phyloP scores from a whole-genome alignment of 805 yeast genomes.

The Hanseniaspora meyeri region DNA sequence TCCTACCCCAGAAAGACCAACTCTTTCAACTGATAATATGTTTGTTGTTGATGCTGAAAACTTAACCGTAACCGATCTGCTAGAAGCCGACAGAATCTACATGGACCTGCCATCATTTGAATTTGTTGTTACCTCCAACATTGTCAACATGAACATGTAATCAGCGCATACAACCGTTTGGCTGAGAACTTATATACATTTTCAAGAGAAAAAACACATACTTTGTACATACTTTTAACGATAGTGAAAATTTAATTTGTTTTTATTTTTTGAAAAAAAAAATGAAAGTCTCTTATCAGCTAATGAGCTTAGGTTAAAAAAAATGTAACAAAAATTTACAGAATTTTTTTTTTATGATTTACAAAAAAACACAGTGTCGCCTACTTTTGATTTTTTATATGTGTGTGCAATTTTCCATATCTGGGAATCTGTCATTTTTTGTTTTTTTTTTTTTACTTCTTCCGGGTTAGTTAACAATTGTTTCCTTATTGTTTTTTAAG shows the following conservation, averaged over 20 bases:
- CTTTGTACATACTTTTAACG: background rate
- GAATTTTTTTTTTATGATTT: too few species aligned
- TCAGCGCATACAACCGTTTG: background rate
- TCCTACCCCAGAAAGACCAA: slow-evolving; percentile 40
- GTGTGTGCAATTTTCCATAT: too few species aligned
- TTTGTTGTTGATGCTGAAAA: slow-evolving; percentile 63
- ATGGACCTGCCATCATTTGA: slow-evolving; percentile 64
- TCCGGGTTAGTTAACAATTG: too few species aligned
- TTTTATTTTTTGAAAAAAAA: too few species aligned
- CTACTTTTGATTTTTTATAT: too few species aligned
- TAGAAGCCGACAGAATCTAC: slow-evolving; percentile 64
- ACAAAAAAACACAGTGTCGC: too few species aligned
- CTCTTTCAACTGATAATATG: slow-evolving; percentile 26
- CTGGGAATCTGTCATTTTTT: too few species aligned
- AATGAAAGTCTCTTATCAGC: background rate
- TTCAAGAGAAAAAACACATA: background rate
- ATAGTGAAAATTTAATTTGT: background rate
- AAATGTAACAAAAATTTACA: background rate
- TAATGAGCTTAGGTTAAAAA: background rate
- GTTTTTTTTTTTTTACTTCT: too few species aligned
- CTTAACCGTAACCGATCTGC: slow-evolving; percentile 68
- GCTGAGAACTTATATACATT: background rate
- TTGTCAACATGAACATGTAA: slow-evolving; percentile 3
- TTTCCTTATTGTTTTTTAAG: too few species aligned
- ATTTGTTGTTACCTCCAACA: slow-evolving; percentile 35